Evolutionary conservation across 1,139 yeast genomes (phyloP), one percentile per base, ranked within the genome.

Genomic region (Insectozyma bohioensis): DNA sequence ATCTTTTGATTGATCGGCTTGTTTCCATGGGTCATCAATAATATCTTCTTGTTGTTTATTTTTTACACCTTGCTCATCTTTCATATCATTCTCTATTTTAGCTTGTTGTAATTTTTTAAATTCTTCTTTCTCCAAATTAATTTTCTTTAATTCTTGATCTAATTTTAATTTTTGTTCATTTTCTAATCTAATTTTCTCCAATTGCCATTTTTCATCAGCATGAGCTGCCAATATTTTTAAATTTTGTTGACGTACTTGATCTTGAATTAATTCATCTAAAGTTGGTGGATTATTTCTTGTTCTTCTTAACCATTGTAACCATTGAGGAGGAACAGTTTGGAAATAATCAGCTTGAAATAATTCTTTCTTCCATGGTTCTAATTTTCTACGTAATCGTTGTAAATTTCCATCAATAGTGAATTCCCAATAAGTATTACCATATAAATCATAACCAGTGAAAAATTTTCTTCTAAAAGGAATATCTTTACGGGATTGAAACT

Each of bases 371-470:
- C 52, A 56, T 1, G 81, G 82, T 39, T 72, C 73, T 44, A 72
- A 57, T 40, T 74, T 72, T 26, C 82, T 48, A 34, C 82, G 56
- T 32, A 75, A 61, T 36, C 74, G 49, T 28, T 58, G 67, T 58
- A 56, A 46, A 44, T 62, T 64, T 4, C 73, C 79, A 41, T 75
- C 80, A 8, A 64, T 49, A 30, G 72, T 68, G 56, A 83, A 80
- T 53, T 85, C 95, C 95, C 95, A 85, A 56, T 80, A 85, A 3
- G 92, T 80, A 53, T 85, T 85, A 4, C 94, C 95, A 30, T 78
- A 79, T 12, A 85, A 64, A 50, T 85, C 95, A 51, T 84, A 85
- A 7, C 95, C 78, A n/a, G 75, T 58, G 42, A 78, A 77, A 47
- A 72, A 78, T 49, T 60, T 63, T 40, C 62, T 64, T 34, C 86